These are phyloP conservation scores for Artemisia annua DNA, from an alignment of 129 eudicot species.

Conservation along the genomic window DNA sequence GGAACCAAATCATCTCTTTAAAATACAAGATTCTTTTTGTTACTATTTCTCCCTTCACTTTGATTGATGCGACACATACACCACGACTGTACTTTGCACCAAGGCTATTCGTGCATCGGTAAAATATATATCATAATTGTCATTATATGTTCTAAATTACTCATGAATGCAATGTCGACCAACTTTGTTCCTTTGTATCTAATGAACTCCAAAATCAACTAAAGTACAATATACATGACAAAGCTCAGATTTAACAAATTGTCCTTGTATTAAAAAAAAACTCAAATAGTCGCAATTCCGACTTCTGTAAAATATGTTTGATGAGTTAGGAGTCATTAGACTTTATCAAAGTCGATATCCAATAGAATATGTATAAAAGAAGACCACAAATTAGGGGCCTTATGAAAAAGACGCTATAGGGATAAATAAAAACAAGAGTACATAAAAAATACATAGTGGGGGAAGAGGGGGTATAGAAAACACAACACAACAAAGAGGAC, in stretches of 20 bases:
- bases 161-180: no score
- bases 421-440: slow-evolving; percentile 17
- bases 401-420: background rate
- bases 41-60: no score
- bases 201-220: no score
- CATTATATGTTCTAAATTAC: no score
- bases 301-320: slow-evolving; percentile 20
- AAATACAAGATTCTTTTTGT: no score
- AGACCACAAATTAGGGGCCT: slow-evolving; percentile 31
- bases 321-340: slow-evolving; percentile 2
- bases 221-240: no score
- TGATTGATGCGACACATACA: no score
- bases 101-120: no score
- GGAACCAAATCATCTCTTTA: no score
- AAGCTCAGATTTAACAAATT: background rate
- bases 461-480: slow-evolving; percentile 15
- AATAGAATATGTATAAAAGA: slow-evolving; percentile 21
- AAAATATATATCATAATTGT: no score
- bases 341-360: background rate
- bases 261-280: slow-evolving; percentile 14
- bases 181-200: no score
- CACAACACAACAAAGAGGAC: background rate
- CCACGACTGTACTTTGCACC: no score
- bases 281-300: slow-evolving; percentile 15
- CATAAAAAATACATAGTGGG: slow-evolving; percentile 14